Conservation (phyloP, 306 rosid species). For the Begonia fuchsioides region DNA sequence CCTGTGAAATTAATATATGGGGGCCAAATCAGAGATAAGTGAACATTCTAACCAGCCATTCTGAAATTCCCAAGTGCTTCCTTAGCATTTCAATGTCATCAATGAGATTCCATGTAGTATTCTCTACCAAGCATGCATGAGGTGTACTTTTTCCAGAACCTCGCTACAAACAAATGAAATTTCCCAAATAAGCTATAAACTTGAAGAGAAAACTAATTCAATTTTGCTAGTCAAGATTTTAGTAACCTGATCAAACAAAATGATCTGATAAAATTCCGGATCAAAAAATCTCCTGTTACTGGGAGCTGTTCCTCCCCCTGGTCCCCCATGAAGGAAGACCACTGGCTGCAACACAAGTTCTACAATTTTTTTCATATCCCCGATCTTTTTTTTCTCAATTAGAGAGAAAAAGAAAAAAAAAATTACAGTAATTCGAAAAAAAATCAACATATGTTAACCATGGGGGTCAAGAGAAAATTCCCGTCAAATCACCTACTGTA, state of each 20-base stretch:
- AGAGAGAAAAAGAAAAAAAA: too few species aligned
- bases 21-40: conserved; percentile 1
- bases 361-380: too few species aligned
- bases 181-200: conserved; percentile 1
- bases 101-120: conserved; percentile 90
- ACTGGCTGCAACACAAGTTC: conserved; percentile 51
- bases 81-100: conserved; percentile 78
- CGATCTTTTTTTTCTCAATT: too few species aligned
- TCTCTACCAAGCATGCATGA: conserved; percentile 86
- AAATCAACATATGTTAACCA: too few species aligned
- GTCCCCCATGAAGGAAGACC: conserved; percentile 88
- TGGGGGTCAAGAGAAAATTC: too few species aligned
- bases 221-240: conserved; percentile 7
- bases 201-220: neutral
- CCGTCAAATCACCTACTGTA: too few species aligned
- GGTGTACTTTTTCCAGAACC: conserved; percentile 93
- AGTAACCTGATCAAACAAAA: conserved; percentile 82
- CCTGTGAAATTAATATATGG: conserved; percentile 1
- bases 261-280: conserved; percentile 66
- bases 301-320: conserved; percentile 93
- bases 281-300: conserved; percentile 67
- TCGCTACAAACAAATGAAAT: conserved; percentile 35
- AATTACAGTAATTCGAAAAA: too few species aligned
- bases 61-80: conserved; percentile 80
- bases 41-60: conserved; percentile 61